A percentile compares a stretch with the other conserved stretches of the same genome.
phyloP scores from a whole-genome alignment of 164 flowering plant genomes.

The Vitis riparia region DNA sequence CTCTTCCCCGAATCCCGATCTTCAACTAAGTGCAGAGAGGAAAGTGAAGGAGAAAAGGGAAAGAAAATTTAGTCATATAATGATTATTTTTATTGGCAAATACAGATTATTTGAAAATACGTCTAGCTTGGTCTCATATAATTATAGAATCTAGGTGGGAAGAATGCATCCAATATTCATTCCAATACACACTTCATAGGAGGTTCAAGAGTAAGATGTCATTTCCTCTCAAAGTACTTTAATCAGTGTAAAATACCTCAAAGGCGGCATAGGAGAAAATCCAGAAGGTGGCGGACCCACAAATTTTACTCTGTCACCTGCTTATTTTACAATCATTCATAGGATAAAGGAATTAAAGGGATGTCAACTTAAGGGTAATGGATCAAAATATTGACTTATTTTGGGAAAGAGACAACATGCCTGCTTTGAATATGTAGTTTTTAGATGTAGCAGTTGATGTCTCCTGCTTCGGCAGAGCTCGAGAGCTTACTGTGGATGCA shows the following conservation, averaged over 20 bases:
- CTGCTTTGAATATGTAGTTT: constrained; percentile 55
- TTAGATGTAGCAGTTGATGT: constrained; percentile 81
- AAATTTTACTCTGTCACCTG: constrained; percentile 91
- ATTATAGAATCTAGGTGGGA: too few relatives aligned
- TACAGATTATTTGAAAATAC: too few relatives aligned
- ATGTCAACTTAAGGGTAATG: neutral
- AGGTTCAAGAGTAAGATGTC: too few relatives aligned
- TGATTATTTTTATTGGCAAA: too few relatives aligned
- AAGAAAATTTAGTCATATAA: too few relatives aligned
- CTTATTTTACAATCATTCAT: neutral
- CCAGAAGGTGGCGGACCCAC: constrained; percentile 52
- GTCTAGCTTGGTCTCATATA: too few relatives aligned
- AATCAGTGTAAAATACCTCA: constrained; percentile 38
- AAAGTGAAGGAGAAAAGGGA: too few relatives aligned
- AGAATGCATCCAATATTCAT: too few relatives aligned
- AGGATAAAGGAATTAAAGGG: neutral
- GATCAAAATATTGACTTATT: neutral
- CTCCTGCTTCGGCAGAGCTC: constrained; percentile 67
- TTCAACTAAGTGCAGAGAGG: too few relatives aligned
- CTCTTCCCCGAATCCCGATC: too few relatives aligned
- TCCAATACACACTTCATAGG: too few relatives aligned
- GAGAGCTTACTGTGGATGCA: constrained; percentile 55
- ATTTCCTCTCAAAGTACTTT: too few relatives aligned
- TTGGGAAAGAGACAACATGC: constrained; percentile 22
- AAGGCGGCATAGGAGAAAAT: constrained; percentile 35